Evolutionary conservation across 164 flowering plant species (phyloP).

Genomic region (Tinospora cordifolia): DNA sequence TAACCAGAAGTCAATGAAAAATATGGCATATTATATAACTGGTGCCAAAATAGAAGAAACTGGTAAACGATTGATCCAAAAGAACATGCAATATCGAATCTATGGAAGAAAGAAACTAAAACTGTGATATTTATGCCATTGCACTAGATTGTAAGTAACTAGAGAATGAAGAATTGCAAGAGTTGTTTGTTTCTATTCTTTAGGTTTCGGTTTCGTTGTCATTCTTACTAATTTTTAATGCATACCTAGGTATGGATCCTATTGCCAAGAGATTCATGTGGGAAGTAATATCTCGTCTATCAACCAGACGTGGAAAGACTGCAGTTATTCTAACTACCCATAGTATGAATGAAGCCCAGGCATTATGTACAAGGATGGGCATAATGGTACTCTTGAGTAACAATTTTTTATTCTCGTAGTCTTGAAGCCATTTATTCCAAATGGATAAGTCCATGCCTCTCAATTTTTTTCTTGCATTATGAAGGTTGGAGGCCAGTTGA

Average conservation of each 20-base stretch:
- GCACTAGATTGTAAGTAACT: too few species aligned
- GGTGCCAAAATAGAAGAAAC: background rate
- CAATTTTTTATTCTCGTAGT: background rate
- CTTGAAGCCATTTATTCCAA: background rate
- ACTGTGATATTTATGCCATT: background rate
- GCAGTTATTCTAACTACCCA: slow-evolving; percentile 96
- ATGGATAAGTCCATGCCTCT: background rate
- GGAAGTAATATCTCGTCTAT: slow-evolving; percentile 93
- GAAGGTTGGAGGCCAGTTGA: slow-evolving; percentile 85
- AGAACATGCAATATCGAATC: background rate
- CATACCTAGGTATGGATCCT: slow-evolving; percentile 87
- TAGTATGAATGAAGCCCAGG: slow-evolving; percentile 99
- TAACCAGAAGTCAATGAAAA: background rate
- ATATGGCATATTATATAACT: background rate
- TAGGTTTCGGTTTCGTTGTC: background rate
- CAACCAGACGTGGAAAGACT: slow-evolving; percentile 94
- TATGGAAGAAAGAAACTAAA: background rate
- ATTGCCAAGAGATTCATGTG: slow-evolving; percentile 98
- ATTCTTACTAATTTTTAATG: slow-evolving; percentile 3
- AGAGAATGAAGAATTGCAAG: too few species aligned
- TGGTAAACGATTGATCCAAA: background rate
- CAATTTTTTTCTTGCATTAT: slow-evolving; percentile 8
- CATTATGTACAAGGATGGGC: slow-evolving; percentile 91
- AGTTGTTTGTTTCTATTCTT: too few species aligned
- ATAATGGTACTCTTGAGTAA: slow-evolving; percentile 60